Evolutionary conservation across 2,329 filamentous ascomycete genomes (phyloP), one percentile per base, ranked within the genome.

Genomic region (Tothia fuscella): DNA sequence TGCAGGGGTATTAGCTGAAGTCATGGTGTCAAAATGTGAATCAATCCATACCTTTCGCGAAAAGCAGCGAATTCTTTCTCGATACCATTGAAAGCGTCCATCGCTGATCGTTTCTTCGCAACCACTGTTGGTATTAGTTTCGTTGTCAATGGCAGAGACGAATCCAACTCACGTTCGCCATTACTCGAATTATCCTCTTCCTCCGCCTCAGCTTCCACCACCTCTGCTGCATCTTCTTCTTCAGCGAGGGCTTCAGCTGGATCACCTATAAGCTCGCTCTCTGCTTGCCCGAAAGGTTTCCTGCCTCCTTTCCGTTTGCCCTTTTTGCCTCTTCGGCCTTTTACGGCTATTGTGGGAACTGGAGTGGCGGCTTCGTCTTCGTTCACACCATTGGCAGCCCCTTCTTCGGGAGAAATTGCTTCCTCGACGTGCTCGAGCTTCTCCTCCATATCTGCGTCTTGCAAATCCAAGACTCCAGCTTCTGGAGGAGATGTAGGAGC

Each of bases 21-120:
- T 14, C n/a, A n/a, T 25, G 24, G 31, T 19, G 7, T 12, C 25
- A 14, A 29, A 45, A 21, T 9, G 13, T 22, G 12, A 24, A 16
- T 22, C 28, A 20, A 20, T 20, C 62, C 70, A 52, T 57, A 83
- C 80, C 78, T 80, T 49, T 87, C 87, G 53, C 87, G 76, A 55
- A 96, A 84, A 14, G 82, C 74, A 45, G 80, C 77, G 63, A 98
- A 98, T 56, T 91, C 84, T 58, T 82, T 82, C 57, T 96, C 89
- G 32, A 98, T 82, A 14, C 76, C 74, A 14, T 76, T 71, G 51
- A 95, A 72, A 50, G 86, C 78, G 43, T 87, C 83, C 55, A 88
- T 80, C 0, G 88, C 88, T 25, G 75, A 74, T 54, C 78, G 79
- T 63, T 89, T 91, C 55, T 78, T 79, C 53, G 83, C 76, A 49